Percentiles rank a stretch among this genome's conserved stretches.
Evolutionary conservation across 495 filamentous ascomycete genomes (phyloP).

Genomic region (Annulohypoxylon moriforme): DNA sequence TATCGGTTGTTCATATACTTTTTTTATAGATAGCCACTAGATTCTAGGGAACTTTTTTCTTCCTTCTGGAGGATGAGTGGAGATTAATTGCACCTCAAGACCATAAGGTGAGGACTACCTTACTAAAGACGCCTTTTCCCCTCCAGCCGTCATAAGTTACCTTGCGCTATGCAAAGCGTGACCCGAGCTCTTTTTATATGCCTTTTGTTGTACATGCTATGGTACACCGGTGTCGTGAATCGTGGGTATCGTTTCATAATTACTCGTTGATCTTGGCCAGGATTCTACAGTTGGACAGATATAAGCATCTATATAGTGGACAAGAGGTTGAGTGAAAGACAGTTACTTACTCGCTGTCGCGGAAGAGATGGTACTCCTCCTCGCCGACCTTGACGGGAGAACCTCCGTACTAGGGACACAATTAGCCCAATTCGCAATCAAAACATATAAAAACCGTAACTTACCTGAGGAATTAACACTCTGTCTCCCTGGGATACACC

Average conservation of each 20-base stretch:
- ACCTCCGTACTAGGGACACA: conserved; percentile 83
- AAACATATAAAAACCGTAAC: conserved; percentile 44
- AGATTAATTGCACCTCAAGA: conserved; percentile 39
- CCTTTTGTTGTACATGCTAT: conserved; percentile 52
- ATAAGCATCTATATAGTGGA: conserved; percentile 6
- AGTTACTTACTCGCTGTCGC: conserved; percentile 89
- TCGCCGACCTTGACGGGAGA: conserved; percentile 97
- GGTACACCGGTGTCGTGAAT: conserved; percentile 48
- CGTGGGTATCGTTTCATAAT: conserved; percentile 38
- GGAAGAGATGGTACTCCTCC: conserved; percentile 94
- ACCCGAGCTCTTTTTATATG: conserved; percentile 45
- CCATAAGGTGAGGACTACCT: conserved; percentile 25
- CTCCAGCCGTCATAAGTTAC: conserved; percentile 10
- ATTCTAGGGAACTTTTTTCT: conserved; percentile 2
- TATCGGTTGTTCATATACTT: not conserved
- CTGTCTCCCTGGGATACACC: conserved; percentile 86
- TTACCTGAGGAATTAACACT: conserved; percentile 96
- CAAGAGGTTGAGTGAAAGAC: too few relatives aligned
- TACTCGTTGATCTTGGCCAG: conserved; percentile 93
- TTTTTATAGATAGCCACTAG: not conserved
- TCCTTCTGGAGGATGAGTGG: conserved; percentile 36
- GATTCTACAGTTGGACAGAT: conserved; percentile 61
- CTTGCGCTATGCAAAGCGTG: conserved; percentile 41
- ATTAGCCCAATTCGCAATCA: conserved; percentile 46
- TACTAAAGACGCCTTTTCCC: conserved; percentile 31